These are phyloP conservation scores for Hypoxylon sp. DNA, from an alignment of 2,329 filamentous ascomycete species.

Conservation along the genomic window DNA sequence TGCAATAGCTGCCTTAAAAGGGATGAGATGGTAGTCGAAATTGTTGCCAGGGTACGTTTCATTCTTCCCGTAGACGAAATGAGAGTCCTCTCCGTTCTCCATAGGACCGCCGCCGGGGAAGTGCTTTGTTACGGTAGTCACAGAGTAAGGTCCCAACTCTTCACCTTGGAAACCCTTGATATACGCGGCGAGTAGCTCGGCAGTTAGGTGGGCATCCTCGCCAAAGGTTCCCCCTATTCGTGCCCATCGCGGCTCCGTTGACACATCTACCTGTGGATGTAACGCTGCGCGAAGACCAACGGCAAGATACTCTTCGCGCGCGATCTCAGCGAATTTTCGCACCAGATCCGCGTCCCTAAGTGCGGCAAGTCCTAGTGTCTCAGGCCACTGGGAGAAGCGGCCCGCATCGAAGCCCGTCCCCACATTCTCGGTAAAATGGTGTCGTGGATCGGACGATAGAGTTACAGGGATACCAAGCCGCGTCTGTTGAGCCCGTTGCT, in stretches of 20 bases:
- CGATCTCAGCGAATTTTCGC: slow-evolving; percentile 64
- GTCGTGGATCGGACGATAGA: slow-evolving; percentile 64
- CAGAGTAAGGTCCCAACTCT: slow-evolving; percentile 60
- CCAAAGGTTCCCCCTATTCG: slow-evolving; percentile 63
- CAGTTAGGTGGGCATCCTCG: slow-evolving; percentile 63
- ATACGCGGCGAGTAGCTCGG: slow-evolving; percentile 59
- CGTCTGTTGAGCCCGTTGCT: slow-evolving; percentile 61
- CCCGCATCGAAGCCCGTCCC: slow-evolving; percentile 62
- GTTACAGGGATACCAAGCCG: slow-evolving; percentile 66
- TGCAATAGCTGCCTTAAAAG: slow-evolving; percentile 66
- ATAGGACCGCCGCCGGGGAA: slow-evolving; percentile 67
- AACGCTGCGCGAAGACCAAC: slow-evolving; percentile 63
- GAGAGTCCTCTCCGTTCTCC: slow-evolving; percentile 66
- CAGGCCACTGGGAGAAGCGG: slow-evolving; percentile 66
- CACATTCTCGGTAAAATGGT: slow-evolving; percentile 61
- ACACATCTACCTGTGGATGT: slow-evolving; percentile 66
- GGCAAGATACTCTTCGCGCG: slow-evolving; percentile 62
- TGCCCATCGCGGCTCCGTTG: slow-evolving; percentile 67
- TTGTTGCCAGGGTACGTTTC: slow-evolving; percentile 66
- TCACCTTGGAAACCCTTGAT: slow-evolving; percentile 65
- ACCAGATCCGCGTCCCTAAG: slow-evolving; percentile 62
- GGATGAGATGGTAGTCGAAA: slow-evolving; percentile 65
- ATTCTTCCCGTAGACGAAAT: slow-evolving; percentile 68
- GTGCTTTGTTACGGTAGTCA: slow-evolving; percentile 67
- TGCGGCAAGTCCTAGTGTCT: slow-evolving; percentile 66